Base-by-base conservation (phyloP, 805 yeast genomes). In the Wickerhamomyces xylosicus region DNA sequence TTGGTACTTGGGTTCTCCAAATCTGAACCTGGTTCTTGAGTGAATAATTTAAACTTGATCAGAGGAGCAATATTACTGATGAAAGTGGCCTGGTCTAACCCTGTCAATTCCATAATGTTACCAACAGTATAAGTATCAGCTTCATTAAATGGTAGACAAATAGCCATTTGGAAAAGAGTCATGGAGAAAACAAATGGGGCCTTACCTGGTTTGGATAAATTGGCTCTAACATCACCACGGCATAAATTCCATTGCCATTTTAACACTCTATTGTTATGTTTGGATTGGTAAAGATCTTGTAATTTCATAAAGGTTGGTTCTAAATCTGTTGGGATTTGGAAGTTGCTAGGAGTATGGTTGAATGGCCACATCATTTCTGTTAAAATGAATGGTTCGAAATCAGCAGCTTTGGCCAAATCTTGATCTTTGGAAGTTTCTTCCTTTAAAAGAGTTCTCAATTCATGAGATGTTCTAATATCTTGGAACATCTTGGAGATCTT, bases 231-330 rank as follows among this genome's bases (percentile, higher is more conserved):
- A 58, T 92, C 99, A 43, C 94, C 92, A 58, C 90, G 82, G 35
- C 95, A 85, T 56, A 85, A 77, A 51, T 86, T 82, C 97, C 97
- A 92, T 43, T 90, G 72, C 99, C 99, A 92, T 54, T 85, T 83
- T 50, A 92, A 72, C 47, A 85, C 78, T 59, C 97, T 74, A 11
- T 97, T 97, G 45, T 68, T 74, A 59, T 90, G 97, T 52, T 82
- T 80, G 28, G 69, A 64, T 33, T 74, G 68, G 59, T 90, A 94
- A 43, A 83, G 69, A 32, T 72, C 69, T 41, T 77, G 77, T 40
- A 90, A 77, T 39, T 74, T 73, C 38, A 79, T 75, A 50, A 80
- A 74, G 1, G 94, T 74, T 32, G 69, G 67, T 41, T 66, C 57
- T 42, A 94, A 67, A 46, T 77, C 83, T 5, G 67, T 58, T 1